Percentiles rank a stretch among this genome's conserved stretches.
phyloP scores from a whole-genome alignment of 1,284 basidiomycete genomes.

The Moesziomyces antarcticus region DNA sequence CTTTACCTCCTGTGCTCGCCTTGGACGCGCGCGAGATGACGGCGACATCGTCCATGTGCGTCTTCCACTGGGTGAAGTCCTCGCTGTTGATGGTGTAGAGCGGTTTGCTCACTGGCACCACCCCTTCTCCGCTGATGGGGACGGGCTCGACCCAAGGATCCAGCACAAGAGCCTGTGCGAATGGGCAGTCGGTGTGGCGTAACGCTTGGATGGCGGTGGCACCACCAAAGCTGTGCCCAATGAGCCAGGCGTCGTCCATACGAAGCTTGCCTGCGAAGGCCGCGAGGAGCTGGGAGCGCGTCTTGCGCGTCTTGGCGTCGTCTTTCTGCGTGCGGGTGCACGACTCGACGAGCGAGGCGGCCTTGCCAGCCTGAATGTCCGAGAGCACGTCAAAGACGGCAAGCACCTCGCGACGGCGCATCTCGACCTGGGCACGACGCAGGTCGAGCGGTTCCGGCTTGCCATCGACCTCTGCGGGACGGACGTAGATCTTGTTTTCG shows the following conservation, averaged over 20 bases:
- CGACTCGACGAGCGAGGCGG: slow-evolving; percentile 6
- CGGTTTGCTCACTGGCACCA: slow-evolving; percentile 40
- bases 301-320: slow-evolving; percentile 12
- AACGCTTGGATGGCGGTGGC: slow-evolving; percentile 46
- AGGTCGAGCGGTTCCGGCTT: slow-evolving; percentile 34
- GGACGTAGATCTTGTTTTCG: slow-evolving; percentile 48
- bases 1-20: slow-evolving; percentile 27
- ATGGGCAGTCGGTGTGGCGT: slow-evolving; percentile 32
- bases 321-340: slow-evolving; percentile 33
- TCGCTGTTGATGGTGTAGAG: slow-evolving; percentile 62
- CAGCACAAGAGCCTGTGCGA: slow-evolving; percentile 44
- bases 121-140: slow-evolving; percentile 23
- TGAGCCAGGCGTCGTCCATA: slow-evolving; percentile 38
- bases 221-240: slow-evolving; percentile 60
- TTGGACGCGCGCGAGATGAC: slow-evolving; percentile 36
- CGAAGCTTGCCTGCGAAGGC: slow-evolving; percentile 41
- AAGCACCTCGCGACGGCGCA: slow-evolving; percentile 50
- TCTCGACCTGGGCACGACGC: slow-evolving; percentile 48
- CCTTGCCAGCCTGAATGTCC: slow-evolving; percentile 42
- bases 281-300: slow-evolving; percentile 15
- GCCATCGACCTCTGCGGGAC: slow-evolving; percentile 40
- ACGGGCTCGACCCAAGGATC: slow-evolving; percentile 58
- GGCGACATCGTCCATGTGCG: slow-evolving; percentile 52
- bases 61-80: slow-evolving; percentile 55
- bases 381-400: slow-evolving; percentile 43